These are phyloP conservation scores for Aegilops umbellulata DNA, from an alignment of 176 grass and related monocot genomes.

Conservation along the genomic window DNA sequence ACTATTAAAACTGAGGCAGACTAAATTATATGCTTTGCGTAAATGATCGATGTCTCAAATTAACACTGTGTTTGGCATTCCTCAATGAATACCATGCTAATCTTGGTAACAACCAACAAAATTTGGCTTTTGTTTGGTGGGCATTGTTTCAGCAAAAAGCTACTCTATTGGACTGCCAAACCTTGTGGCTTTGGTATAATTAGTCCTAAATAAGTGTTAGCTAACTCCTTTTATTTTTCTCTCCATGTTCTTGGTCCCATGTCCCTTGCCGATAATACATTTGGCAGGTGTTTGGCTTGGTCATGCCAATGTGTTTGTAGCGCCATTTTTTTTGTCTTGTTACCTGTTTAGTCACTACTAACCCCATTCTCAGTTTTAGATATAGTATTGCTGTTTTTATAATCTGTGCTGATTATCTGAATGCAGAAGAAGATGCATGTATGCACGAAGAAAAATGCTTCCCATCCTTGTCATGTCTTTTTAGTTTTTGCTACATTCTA, in stretches of 20 bases:
- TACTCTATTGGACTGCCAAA: background rate
- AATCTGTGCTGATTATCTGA: background rate
- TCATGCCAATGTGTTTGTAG: slow-evolving; percentile 5
- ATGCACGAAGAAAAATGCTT: background rate
- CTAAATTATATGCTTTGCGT: background rate
- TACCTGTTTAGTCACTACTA: background rate
- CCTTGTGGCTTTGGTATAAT: slow-evolving; percentile 16
- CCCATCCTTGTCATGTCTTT: background rate
- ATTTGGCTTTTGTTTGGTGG: background rate
- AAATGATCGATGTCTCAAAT: background rate
- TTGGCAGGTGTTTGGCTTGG: slow-evolving; percentile 9
- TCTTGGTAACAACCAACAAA: background rate
- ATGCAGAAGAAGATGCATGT: slow-evolving; percentile 14
- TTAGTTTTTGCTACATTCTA: background rate
- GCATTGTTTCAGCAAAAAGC: slow-evolving; percentile 3
- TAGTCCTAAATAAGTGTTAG: slow-evolving; percentile 5
- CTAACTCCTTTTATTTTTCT: background rate
- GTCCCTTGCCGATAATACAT: background rate
- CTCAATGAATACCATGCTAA: background rate
- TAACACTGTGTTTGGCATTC: background rate
- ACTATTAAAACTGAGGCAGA: background rate
- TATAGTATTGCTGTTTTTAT: slow-evolving; percentile 13
- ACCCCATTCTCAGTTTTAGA: background rate
- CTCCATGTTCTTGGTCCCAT: background rate
- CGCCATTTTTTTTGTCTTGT: background rate